Percentiles rank a stretch among this genome's conserved stretches.
phyloP scores from a whole-genome alignment of 495 filamentous ascomycete genomes.

The Podospora appendiculata region DNA sequence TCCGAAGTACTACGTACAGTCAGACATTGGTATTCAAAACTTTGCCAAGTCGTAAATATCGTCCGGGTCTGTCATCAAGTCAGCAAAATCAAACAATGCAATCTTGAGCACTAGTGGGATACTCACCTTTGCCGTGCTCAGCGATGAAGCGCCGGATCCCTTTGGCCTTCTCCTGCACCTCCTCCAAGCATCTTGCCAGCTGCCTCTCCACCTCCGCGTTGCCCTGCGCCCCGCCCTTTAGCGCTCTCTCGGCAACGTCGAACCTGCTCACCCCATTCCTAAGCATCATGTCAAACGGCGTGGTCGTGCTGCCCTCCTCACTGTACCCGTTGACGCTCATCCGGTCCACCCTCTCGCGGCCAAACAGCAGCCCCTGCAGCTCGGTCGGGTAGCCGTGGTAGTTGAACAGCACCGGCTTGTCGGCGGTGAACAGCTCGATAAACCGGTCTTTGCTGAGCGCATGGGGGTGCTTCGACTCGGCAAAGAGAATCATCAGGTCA shows the following conservation, averaged over 20 bases:
- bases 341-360: constrained; percentile 41
- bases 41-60: constrained; percentile 3
- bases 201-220: constrained; percentile 45
- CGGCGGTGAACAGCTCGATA: constrained; percentile 52
- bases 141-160: constrained; percentile 51
- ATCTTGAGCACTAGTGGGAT: neutral
- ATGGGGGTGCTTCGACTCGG: constrained; percentile 56
- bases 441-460: constrained; percentile 48
- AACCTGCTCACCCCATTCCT: constrained; percentile 55
- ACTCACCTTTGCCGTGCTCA: constrained; percentile 37
- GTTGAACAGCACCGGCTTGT: constrained; percentile 57
- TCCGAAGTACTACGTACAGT: too few species aligned
- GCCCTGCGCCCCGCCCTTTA: constrained; percentile 18
- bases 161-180: constrained; percentile 42
- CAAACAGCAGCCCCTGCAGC: constrained; percentile 57
- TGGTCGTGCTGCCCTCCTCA: constrained; percentile 67
- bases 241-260: constrained; percentile 52
- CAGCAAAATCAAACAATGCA: neutral
- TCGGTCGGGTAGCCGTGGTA: constrained; percentile 64
- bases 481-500: constrained; percentile 60
- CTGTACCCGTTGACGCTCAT: constrained; percentile 56
- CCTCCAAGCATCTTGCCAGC: constrained; percentile 38
- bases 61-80: constrained; percentile 1
- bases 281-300: constrained; percentile 70
- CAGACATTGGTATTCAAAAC: neutral